phyloP scores from a whole-genome alignment of 2,329 filamentous ascomycete species.

The Dactylellina haptotyla region DNA sequence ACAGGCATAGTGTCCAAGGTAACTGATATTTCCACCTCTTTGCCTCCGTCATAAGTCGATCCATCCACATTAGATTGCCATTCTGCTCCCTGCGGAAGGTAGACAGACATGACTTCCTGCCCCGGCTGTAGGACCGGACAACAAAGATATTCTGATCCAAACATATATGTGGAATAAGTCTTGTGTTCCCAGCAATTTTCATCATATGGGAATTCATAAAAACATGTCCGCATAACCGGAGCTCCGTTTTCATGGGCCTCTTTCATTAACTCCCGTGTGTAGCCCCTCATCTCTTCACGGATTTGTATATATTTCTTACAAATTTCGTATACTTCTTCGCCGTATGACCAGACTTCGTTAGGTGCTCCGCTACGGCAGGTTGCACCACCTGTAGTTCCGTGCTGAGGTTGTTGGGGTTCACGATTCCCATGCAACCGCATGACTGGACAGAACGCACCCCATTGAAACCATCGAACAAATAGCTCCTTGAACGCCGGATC shows the following conservation, averaged over 20 bases:
- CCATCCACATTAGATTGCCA: background rate
- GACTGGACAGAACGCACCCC: background rate
- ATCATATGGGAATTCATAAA: background rate
- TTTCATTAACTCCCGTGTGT: background rate
- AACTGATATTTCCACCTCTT: background rate
- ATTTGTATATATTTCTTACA: background rate
- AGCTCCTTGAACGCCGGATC: background rate
- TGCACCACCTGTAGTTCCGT: background rate
- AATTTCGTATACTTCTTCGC: background rate
- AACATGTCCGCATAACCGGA: background rate
- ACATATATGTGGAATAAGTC: background rate
- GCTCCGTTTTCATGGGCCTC: background rate
- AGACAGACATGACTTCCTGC: background rate
- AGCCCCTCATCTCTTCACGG: background rate
- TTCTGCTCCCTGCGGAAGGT: background rate
- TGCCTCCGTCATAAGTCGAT: background rate
- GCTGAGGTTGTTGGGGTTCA: background rate
- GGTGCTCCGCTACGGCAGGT: background rate
- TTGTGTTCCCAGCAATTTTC: background rate
- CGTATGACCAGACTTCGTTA: background rate
- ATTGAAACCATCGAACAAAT: conserved; percentile 1
- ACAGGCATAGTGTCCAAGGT: background rate
- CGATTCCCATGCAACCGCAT: background rate
- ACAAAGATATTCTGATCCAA: background rate
- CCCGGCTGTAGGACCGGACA: background rate